Base-by-base conservation (phyloP, 2,329 filamentous ascomycete species). In the Gnomoniopsis sp. region DNA sequence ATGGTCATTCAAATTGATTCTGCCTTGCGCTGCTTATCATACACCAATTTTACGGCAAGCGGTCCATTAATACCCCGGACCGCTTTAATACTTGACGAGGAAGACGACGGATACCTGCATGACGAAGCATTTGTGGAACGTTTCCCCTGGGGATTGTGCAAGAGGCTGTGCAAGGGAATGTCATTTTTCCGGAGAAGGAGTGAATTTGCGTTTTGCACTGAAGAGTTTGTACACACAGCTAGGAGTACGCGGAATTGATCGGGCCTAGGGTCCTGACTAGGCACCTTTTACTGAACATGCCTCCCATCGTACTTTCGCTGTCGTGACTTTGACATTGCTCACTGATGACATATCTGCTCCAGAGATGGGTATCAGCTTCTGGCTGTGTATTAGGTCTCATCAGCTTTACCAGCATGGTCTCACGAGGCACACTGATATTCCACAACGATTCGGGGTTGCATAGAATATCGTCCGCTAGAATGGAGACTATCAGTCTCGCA, bases 101-200 rank as follows among this genome's bases (percentile, higher is more conserved):
- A 34, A 62, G 60, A 62, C 53, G 60, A 62, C 57, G 60, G 57
- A 62, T 57, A 62, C 54, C 54, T 59, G 59, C 50, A 21, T 55
- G 11, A 62, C 60, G 49, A 57, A 54, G 41, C 56, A 57, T 49
- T 50, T 56, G 53, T 49, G 41, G 44, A 51, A 59, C 50, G 46
- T 44, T 36, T 53, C 53, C 47, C 38, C 48, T 53, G 57, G 22
- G 55, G 52, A 46, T 57, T 36, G 46, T 23, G 50, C 49, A 56
- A 19, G 50, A 55, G 49, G 33, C 49, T 49, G 46, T 59, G 26
- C 41, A 41, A 55, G 49, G 48, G 34, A 53, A 50, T 14, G 53
- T 55, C 43, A 22, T 44, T 36, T 38, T 55, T 34, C 23, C 23
- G 51, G 47, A 23, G 49, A 30, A 48, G 49, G 14, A 43, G 41